These are phyloP conservation scores for Aspergillus puulaauensis DNA, from an alignment of 2,329 filamentous ascomycete species.

Conservation along the genomic window DNA sequence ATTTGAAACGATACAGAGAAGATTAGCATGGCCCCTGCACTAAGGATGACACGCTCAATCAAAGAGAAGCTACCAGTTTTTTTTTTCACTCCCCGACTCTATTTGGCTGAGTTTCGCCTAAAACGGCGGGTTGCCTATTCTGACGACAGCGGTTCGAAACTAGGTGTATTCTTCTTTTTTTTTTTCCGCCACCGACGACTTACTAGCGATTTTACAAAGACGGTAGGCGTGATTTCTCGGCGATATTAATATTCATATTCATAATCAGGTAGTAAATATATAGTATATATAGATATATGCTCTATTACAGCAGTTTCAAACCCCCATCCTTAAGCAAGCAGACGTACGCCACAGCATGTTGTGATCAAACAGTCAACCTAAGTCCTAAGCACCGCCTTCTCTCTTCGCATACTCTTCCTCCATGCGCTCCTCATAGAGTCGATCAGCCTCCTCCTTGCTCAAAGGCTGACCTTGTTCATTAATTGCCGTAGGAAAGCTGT, in stretches of 20 bases:
- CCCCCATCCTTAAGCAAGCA: neutral
- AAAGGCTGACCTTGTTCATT: slow-evolving; percentile 23
- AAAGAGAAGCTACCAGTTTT: slow-evolving; percentile 74
- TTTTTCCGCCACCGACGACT: neutral
- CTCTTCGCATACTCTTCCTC: slow-evolving; percentile 50
- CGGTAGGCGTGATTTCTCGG: neutral
- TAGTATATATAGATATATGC: neutral
- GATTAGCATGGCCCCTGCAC: slow-evolving; percentile 81
- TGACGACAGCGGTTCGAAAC: slow-evolving; percentile 12
- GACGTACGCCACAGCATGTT: neutral
- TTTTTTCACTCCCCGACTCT: slow-evolving; percentile 43
- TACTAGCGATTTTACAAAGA: no score
- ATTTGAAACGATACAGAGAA: slow-evolving; percentile 72
- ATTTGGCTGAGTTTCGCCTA: slow-evolving; percentile 8
- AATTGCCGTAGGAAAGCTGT: slow-evolving; percentile 10
- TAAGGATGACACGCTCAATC: slow-evolving; percentile 93
- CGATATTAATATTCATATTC: neutral
- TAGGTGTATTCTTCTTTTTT: neutral
- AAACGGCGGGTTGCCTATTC: neutral
- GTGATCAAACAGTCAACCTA: slow-evolving; percentile 16
- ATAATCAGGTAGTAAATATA: neutral
- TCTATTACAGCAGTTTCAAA: neutral
- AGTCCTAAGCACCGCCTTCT: slow-evolving; percentile 44
- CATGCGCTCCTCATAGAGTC: slow-evolving; percentile 46
- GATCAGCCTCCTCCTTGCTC: slow-evolving; percentile 45